Conservation (phyloP, 2,329 filamentous ascomycete species). For the Ascochyta pisi region DNA sequence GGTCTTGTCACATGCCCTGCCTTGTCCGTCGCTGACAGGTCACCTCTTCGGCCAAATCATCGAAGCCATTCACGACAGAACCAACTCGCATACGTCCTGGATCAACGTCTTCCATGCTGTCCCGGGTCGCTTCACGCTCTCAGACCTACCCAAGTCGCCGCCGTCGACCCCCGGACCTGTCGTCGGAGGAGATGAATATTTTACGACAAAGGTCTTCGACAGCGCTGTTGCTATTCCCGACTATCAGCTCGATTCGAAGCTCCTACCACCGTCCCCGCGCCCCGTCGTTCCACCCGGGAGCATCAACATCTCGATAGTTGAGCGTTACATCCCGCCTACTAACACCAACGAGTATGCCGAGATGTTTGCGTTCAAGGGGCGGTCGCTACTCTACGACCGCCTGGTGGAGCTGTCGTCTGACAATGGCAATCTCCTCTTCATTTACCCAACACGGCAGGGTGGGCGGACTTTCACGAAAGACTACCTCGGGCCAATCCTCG, state of each 20-base stretch:
- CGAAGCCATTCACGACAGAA: constrained; percentile 60
- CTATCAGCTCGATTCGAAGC: constrained; percentile 62
- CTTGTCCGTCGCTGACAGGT: constrained; percentile 59
- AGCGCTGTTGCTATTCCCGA: constrained; percentile 66
- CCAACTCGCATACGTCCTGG: constrained; percentile 62
- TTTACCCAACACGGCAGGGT: constrained; percentile 67
- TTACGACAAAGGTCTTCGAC: constrained; percentile 67
- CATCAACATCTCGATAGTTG: constrained; percentile 67
- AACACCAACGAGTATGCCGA: constrained; percentile 64
- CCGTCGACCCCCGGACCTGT: constrained; percentile 63
- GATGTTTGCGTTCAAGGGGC: constrained; percentile 61
- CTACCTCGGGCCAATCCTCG: constrained; percentile 67
- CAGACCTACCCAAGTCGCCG: constrained; percentile 68
- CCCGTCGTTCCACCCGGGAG: constrained; percentile 67
- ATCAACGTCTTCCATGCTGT: constrained; percentile 71
- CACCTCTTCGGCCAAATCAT: constrained; percentile 64
- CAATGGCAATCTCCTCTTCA: constrained; percentile 65
- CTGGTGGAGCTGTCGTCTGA: constrained; percentile 65
- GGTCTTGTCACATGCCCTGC: constrained; percentile 67
- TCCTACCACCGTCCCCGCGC: constrained; percentile 59
- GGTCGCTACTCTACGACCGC: constrained; percentile 66
- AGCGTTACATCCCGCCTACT: constrained; percentile 70
- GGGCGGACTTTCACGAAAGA: constrained; percentile 64
- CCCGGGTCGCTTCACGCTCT: constrained; percentile 66
- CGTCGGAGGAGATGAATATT: constrained; percentile 65